A percentile compares a stretch with the other conserved stretches of the same genome.
Evolutionary conservation across 345 rosid genomes (phyloP).

Genomic region (Populus ilicifolia): DNA sequence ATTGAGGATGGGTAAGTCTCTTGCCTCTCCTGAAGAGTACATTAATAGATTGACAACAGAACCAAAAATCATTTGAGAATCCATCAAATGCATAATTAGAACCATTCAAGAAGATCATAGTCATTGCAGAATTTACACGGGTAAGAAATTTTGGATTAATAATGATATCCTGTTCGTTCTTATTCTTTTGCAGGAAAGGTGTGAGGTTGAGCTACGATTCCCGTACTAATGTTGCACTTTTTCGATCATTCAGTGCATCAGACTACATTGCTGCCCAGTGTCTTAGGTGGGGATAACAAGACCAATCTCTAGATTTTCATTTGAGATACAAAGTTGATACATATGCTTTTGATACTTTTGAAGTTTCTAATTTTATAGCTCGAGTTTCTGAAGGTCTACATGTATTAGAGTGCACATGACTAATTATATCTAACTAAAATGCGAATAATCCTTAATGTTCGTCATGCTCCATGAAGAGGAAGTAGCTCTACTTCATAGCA

Average conservation of each 20-base stretch:
- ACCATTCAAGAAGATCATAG: not conserved
- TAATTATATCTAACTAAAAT: not conserved
- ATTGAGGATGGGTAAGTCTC: conserved; percentile 62
- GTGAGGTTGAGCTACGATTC: conserved; percentile 53
- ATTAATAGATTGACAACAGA: not conserved
- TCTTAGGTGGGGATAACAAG: conserved; percentile 44
- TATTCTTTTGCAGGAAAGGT: conserved; percentile 49
- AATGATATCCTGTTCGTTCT: conserved; percentile 5
- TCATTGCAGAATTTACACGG: not conserved
- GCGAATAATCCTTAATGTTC: not conserved
- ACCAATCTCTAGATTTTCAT: not conserved
- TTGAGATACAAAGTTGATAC: not conserved
- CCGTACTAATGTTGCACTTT: conserved; percentile 62
- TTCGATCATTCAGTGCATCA: conserved; percentile 70
- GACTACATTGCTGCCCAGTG: conserved; percentile 76
- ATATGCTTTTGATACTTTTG: not conserved
- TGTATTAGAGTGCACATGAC: not conserved
- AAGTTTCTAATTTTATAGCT: conserved; percentile 3
- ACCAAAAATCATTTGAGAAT: not conserved
- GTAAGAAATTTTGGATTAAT: conserved; percentile 13
- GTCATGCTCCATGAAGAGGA: not conserved
- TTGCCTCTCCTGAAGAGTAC: not conserved
- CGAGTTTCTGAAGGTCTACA: not conserved
- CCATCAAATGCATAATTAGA: not conserved
- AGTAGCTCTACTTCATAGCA: not conserved